Evolutionary conservation across 75 land plant species (phyloP), one percentile per base, ranked within the genome.

Genomic region (Sequoiadendron giganteum): DNA sequence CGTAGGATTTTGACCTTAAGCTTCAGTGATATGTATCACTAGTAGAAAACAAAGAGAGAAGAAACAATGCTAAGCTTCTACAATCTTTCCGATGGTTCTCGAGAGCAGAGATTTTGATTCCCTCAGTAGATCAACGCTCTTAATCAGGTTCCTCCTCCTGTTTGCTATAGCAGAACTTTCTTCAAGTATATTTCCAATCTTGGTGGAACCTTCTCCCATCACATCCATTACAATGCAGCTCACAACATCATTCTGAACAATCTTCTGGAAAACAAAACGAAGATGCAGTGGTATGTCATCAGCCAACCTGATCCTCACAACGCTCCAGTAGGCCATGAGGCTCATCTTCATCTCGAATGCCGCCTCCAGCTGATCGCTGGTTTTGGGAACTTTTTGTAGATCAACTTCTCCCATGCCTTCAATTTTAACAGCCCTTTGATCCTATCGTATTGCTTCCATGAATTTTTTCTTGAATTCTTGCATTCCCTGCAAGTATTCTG

Each of bases 241-340:
- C 11, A 82, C n/a, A 82, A 82, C 3, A 28, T 45, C 84, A 82
- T 28, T 82, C 48, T 82, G 47, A 82, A 82, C 84, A 10, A 82
- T 28, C 11, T 82, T 82, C 13, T 82, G 54, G 7, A 47, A 28
- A 28, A 82, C 43, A n/a, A 82, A 82, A 10, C 84, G 84, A 19
- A 82, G 84, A 82, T 82, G 84, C 15, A 82, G 49, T 6, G 84
- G 84, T 10, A 82, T 45, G 45, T 82, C 15, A 47, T 82, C 84
- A 7, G 47, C 84, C 5, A 82, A 0, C 84, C 49, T 47, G 11
- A 32, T 30, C 38, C 16, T 32, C 16, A 75, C 77, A 30, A 75
- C 38, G 3, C 77, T 75, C 38, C 84, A 82, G 10, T 82, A 82
- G 6, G 47, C 8, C 4, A 47, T 47, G 5, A 82, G 49, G 3